Base-by-base conservation (phyloP, 1,284 basidiomycete genomes). In the Takashimella koratensis region DNA sequence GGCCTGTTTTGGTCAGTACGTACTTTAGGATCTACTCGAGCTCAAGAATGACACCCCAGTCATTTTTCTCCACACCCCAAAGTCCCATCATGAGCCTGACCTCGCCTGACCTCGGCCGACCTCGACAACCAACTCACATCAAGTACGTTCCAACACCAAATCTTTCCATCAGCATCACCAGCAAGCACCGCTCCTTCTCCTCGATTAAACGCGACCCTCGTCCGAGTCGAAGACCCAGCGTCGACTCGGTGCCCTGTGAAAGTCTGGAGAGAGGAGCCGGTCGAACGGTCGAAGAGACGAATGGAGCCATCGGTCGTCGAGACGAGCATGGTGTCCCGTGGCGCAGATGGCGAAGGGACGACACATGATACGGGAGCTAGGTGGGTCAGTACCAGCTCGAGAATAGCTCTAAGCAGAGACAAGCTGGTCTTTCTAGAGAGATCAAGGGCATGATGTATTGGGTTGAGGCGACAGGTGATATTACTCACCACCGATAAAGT, bases 71-170 rank as follows among this genome's bases (percentile, higher is more conserved):
- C n/a, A n/a, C n/a, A n/a, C n/a, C n/a, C n/a, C n/a, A n/a, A n/a
- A n/a, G n/a, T n/a, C n/a, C n/a, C n/a, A n/a, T n/a, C n/a, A n/a
- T n/a, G n/a, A n/a, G n/a, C n/a, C n/a, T n/a, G n/a, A n/a, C n/a
- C n/a, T n/a, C n/a, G n/a, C n/a, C 86, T 88, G 30, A 8, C 30
- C 30, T 36, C 30, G 30, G 30, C 10, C 10, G 30, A 36, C n/a
- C 30, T 25, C 12, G 19, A 44, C 20, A 36, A 27, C 19, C 10
- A 23, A 80, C 86, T 67, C 73, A 91, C 90, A 71, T 91, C 87
- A 24, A 96, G 81, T 51, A 97, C 78, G 67, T 95, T 91, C 94
- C 95, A 99, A 39, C 83, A 84, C 86, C 90, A 93, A 4, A 98
- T 77, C 54, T 76, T 77, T 0, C 96, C 96, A 4, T 86, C 81